Base-by-base conservation (phyloP, 768 basidiomycete species). In the Pholiota conissans region DNA sequence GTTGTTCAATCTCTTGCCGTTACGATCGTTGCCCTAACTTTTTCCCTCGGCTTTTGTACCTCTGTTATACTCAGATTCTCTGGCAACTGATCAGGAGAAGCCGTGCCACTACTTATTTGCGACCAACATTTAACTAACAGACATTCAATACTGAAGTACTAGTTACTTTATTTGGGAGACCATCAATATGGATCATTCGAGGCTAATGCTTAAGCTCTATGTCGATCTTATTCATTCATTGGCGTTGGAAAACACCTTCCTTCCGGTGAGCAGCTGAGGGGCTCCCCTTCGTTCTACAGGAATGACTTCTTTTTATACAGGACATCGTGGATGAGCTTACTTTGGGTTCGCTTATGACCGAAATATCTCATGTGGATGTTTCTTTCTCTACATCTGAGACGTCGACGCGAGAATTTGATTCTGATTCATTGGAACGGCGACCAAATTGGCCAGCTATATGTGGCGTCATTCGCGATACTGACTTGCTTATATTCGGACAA, bases 401-500 rank as follows among this genome's bases (percentile, higher is more conserved):
- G n/a, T n/a, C n/a, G n/a, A n/a, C n/a, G n/a, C n/a, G n/a, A n/a
- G n/a, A 16, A 6, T 16, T 18, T 13, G 37, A 39, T 18, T 18
- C 14, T n/a, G 37, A 39, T 8, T 6, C n/a, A 39, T 45, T 8
- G n/a, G 42, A 45, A 45, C 7, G 2, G 6, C 18, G 11, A 13
- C 30, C 30, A 32, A 13, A 32, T 24, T 10, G 22, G 3, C 8
- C 42, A 20, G 11, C 18, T 3, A 45, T 24, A 45, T 45, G 22
- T 24, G 42, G 42, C 9, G 42, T 18, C 6, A 20, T 45, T 45
- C 42, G 22, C 24, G 58, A 47, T 20, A 13, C 24, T 22, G 64
- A 63, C 3, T 30, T 65, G n/a, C 20, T 54, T 2, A 53, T 46
- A 35, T 63, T 59, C n/a, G 63, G 60, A 32, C 42, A 56, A 9